Evolutionary conservation across 139 green algal species (phyloP), one percentile per base, ranked within the genome.

Genomic region (Micractinium sp.): DNA sequence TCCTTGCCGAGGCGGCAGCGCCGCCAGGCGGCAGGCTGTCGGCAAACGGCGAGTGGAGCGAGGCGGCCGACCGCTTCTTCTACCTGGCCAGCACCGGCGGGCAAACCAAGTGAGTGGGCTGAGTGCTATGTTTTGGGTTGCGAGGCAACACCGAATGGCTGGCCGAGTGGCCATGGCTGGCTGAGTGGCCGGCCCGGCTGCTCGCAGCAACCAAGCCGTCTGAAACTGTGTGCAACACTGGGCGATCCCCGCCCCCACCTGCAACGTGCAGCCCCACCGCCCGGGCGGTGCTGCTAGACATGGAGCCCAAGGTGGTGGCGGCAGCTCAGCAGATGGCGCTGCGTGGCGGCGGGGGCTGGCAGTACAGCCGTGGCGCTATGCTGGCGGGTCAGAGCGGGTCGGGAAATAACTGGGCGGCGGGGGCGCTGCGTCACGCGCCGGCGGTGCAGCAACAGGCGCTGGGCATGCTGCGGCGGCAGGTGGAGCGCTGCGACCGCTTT

Each of bases 391-490:
- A 97, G 87, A 95, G 94, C 73, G 95, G 96, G 41, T 94, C 91
- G 29, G 96, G 95, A 61, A 98, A 98, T 91, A 98, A 98, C 92
- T 98, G 96, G 96, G 95, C 95, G 23, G 89, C 94, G 35, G 96
- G 96, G 4, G 97, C 95, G 89, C 82, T 95, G 77, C 83, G 89
- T 19, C 95, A 96, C 83, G 95, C 94, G 0, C 92, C 92, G 5
- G 22, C 31, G 23, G 90, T 95, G 77, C 66, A 80, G 14, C 82
- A 91, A 0, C 69, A 75, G 9, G 90, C 90, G 4, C 66, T 96
- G 80, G 94, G 97, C 14, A 86, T 94, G 29, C 91, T 96, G 15
- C 88, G 95, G 25, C n/a, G 83, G 18, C 93, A 98, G 93, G 94
- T 95, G 83, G n/a, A 88, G 79, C 38, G 56, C 31, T 91, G 82